Base-by-base conservation (phyloP, 2,329 filamentous ascomycete genomes). In the Zelopaecilomyces penicillatus region DNA sequence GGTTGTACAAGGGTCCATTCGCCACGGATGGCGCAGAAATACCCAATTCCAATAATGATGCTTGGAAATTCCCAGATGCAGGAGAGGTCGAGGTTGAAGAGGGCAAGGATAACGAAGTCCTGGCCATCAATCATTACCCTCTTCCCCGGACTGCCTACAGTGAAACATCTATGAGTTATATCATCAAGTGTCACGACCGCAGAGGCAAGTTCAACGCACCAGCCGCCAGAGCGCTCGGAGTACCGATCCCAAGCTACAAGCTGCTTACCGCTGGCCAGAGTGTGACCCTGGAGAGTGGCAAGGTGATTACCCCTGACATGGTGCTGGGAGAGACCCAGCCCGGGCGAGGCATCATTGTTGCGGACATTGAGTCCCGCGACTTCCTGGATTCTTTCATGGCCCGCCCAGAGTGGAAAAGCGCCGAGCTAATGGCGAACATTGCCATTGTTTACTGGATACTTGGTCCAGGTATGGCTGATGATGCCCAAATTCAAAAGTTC, bases 291-390 rank as follows among this genome's bases (percentile, higher is more conserved):
- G 67, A 71, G 10, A 75, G 83, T 54, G 89, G 87, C 4, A 72
- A 70, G 5, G 75, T 74, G 0, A 78, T 98, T 30, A 93, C 83
- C 0, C 84, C 91, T 1, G 85, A 93, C 0, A 93, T 95, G 83
- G 89, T 97, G 1, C 59, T 98, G 42, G 87, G 76, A 2, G 70
- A 81, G 8, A 65, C 74, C 3, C 74, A 80, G 44, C 72, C 76
- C 5, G 89, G 89, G 8, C 77, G 73, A 44, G 90, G 87, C 3
- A 73, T 95, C 51, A 84, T 86, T 6, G 72, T 98, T 6, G 70
- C 94, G 35, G 90, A 97, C 54, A 63, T 98, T 6, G 87, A 88
- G 1, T 76, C 82, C 10, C 50, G 61, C 1, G 77, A 80, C 6
- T 90, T 93, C 56, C 67, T 97, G 28, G 78, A 83, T 9, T 65